Conservation (phyloP, 805 yeast genomes). For the Soucietia sequanensis region DNA sequence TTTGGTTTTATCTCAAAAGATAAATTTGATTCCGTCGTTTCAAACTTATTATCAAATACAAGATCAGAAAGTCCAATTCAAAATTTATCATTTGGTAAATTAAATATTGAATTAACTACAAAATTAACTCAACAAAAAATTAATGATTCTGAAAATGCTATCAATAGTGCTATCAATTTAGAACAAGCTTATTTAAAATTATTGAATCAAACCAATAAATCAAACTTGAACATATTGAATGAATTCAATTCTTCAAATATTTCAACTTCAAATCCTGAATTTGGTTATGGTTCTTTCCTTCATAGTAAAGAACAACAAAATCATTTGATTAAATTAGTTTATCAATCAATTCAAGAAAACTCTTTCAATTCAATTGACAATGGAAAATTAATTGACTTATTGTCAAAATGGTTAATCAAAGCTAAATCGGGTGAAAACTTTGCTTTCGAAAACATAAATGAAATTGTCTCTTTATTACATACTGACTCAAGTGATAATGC, state of each 20-base stretch:
- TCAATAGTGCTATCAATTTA: conserved; percentile 48
- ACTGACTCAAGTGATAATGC: conserved; percentile 42
- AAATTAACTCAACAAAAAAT: conserved; percentile 22
- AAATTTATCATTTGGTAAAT: conserved; percentile 58
- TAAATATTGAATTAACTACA: conserved; percentile 26
- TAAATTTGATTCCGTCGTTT: conserved; percentile 40
- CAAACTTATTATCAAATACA: conserved; percentile 52
- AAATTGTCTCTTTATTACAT: conserved; percentile 37
- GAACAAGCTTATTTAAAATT: conserved; percentile 80
- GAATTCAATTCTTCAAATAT: conserved; percentile 47
- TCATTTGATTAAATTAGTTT: conserved; percentile 44
- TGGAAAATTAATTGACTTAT: conserved; percentile 48
- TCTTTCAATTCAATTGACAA: conserved; percentile 44
- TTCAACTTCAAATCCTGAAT: conserved; percentile 71
- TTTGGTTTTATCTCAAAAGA: conserved; percentile 48
- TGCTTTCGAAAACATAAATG: conserved; percentile 21
- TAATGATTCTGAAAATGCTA: conserved; percentile 30
- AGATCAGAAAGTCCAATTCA: conserved; percentile 56
- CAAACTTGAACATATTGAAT: conserved; percentile 59
- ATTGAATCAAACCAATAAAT: conserved; percentile 62
- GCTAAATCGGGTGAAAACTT: conserved; percentile 38
- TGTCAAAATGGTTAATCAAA: conserved; percentile 70
- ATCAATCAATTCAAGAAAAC: conserved; percentile 45
- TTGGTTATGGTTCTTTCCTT: conserved; percentile 77
- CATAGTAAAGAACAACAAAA: conserved; percentile 52